Percentiles rank a stretch among this genome's conserved stretches.
These are phyloP conservation scores for Claviceps arundinis DNA, from an alignment of 2,329 filamentous ascomycete species.

Conservation along the genomic window DNA sequence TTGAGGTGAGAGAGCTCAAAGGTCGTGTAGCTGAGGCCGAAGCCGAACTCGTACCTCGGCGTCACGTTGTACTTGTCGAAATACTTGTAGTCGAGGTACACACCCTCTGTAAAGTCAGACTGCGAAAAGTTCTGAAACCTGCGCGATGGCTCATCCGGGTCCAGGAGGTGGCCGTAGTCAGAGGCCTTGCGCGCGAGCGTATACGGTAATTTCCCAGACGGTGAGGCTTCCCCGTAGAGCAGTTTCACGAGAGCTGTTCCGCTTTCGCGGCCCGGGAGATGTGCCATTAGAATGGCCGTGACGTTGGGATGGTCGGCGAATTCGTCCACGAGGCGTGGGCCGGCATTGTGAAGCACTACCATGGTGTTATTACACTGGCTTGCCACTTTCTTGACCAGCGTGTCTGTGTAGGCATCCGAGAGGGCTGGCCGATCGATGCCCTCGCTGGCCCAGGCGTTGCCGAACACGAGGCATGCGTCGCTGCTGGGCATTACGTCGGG, in stretches of 20 bases:
- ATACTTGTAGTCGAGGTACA: slow-evolving; percentile 40
- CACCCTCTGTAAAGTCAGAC: slow-evolving; percentile 37
- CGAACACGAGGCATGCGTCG: slow-evolving; percentile 56
- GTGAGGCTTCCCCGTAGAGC: slow-evolving; percentile 43
- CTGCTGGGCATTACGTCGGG: slow-evolving; percentile 35
- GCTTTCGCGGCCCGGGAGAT: slow-evolving; percentile 51
- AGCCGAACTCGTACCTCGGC: slow-evolving; percentile 43
- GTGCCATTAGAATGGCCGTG: slow-evolving; percentile 49
- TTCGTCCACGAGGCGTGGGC: slow-evolving; percentile 43
- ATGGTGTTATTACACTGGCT: slow-evolving; percentile 47
- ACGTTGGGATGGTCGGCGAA: slow-evolving; percentile 52
- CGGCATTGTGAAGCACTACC: slow-evolving; percentile 52
- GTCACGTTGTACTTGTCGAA: slow-evolving; percentile 35
- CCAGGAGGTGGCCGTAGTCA: slow-evolving; percentile 38
- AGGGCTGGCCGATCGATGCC: slow-evolving; percentile 50
- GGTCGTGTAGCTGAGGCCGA: slow-evolving; percentile 41
- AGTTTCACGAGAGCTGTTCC: slow-evolving; percentile 41
- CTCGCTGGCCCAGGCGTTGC: slow-evolving; percentile 60
- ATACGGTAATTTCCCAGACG: slow-evolving; percentile 47
- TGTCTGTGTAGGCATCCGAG: slow-evolving; percentile 52
- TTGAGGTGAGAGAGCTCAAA: slow-evolving; percentile 33
- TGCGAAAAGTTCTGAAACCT: slow-evolving; percentile 38
- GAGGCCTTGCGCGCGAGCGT: slow-evolving; percentile 42
- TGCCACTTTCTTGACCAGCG: slow-evolving; percentile 43
- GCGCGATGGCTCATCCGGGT: slow-evolving; percentile 30